Percentiles rank a stretch among this genome's conserved stretches.
Conservation (phyloP, 495 filamentous ascomycete species). For the Penicillium antarcticum region DNA sequence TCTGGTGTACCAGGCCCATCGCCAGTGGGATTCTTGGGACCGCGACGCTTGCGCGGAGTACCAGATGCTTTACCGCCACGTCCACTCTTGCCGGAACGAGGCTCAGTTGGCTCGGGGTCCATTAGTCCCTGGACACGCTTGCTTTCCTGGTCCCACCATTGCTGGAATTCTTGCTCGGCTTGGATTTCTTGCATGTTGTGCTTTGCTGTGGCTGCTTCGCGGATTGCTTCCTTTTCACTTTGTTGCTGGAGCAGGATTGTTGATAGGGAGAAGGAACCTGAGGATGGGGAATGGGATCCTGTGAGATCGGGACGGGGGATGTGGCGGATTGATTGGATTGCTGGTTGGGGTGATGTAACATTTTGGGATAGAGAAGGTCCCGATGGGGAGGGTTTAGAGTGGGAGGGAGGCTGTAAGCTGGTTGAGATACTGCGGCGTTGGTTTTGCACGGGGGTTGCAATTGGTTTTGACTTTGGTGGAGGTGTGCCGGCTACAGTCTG, state of each 20-base stretch:
- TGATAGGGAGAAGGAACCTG: constrained; percentile 68
- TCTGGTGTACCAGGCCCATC: constrained; percentile 6
- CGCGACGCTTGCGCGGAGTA: constrained; percentile 26
- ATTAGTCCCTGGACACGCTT: constrained; percentile 61
- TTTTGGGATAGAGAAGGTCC: constrained; percentile 16
- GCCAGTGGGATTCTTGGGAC: constrained; percentile 17
- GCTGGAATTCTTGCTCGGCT: constrained; percentile 91
- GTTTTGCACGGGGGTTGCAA: constrained; percentile 25
- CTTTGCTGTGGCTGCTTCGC: constrained; percentile 76
- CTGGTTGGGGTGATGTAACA: constrained; percentile 26
- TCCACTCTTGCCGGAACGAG: constrained; percentile 25
- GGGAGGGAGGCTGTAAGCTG: constrained; percentile 17
- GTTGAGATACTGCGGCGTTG: constrained; percentile 26
- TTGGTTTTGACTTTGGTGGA: constrained; percentile 27
- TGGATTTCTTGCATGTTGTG: constrained; percentile 90
- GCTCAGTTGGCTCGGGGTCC: constrained; percentile 48
- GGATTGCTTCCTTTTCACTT: constrained; percentile 76
- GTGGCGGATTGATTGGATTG: constrained; percentile 50
- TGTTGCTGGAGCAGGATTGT: constrained; percentile 87
- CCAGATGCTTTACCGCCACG: constrained; percentile 20
- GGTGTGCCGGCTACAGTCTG: constrained; percentile 58
- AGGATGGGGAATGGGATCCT: constrained; percentile 42
- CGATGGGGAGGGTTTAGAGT: constrained; percentile 21
- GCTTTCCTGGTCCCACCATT: constrained; percentile 97
- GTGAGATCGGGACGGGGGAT: constrained; percentile 39